Conservation (phyloP, 1,284 basidiomycete species). For the Phlebopus sp. region DNA sequence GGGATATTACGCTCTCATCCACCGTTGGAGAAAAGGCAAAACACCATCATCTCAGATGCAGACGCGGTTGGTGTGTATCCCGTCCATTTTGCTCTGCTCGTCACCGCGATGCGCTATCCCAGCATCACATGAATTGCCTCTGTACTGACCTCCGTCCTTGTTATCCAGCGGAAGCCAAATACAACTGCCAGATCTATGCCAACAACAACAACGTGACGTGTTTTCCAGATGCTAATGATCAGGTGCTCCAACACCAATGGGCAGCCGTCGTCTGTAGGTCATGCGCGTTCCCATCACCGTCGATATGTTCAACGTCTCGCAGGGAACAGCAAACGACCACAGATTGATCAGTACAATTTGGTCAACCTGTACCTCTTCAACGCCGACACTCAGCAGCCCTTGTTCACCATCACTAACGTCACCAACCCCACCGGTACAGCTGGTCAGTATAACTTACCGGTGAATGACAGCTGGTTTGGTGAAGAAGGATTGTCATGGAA, state of each 20-base stretch:
- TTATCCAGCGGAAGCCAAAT: slow-evolving; percentile 32
- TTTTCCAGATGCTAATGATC: slow-evolving; percentile 53
- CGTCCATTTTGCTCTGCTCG: slow-evolving; percentile 11
- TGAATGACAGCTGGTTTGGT: slow-evolving; percentile 77
- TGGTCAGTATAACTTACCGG: slow-evolving; percentile 51
- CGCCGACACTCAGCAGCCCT: slow-evolving; percentile 52
- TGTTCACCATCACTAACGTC: slow-evolving; percentile 42
- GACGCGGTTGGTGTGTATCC: slow-evolving; percentile 40
- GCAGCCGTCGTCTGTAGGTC: slow-evolving; percentile 73
- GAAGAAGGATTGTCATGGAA: slow-evolving; percentile 47
- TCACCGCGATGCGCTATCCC: slow-evolving; percentile 27
- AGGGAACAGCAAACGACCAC: slow-evolving; percentile 54
- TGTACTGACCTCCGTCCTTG: slow-evolving; percentile 12
- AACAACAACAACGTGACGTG: slow-evolving; percentile 72
- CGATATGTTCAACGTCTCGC: slow-evolving; percentile 20
- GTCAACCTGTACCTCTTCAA: slow-evolving; percentile 73
- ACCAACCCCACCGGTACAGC: slow-evolving; percentile 53
- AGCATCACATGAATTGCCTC: slow-evolving; percentile 27
- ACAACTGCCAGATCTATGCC: slow-evolving; percentile 37
- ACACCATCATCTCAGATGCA: slow-evolving; percentile 37
- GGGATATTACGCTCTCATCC: slow-evolving; percentile 15
- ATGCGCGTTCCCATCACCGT: slow-evolving; percentile 5
- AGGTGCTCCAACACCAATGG: slow-evolving; percentile 65
- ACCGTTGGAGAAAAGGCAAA: slow-evolving; percentile 20
- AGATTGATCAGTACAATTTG: slow-evolving; percentile 39